Base-by-base conservation (phyloP, 495 filamentous ascomycete genomes). In the Talaromyces stipitatus region DNA sequence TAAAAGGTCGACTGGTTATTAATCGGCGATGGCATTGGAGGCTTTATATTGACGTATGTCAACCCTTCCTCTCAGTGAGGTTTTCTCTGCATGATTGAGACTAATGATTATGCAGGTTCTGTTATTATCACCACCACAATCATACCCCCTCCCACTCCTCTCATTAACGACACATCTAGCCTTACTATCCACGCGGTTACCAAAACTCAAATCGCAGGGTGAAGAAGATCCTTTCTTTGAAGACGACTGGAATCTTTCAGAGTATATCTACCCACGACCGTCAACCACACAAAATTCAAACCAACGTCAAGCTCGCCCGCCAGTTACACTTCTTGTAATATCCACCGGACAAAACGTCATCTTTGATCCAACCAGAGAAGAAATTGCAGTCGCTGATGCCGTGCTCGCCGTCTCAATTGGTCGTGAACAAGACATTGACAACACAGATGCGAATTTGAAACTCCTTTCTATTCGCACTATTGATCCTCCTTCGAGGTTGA, bases 211-310 rank as follows among this genome's bases (percentile, higher is more conserved):
- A 66, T 95, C 90, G 22, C 84, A 91, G 64, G 78, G 78, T 54
- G 91, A 95, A 66, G 94, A 99, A 73, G 95, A 99, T 64, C 95
- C 95, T 2, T 84, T 96, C 63, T 97, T 99, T 76, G 87, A 96
- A 76, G 95, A 99, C 73, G 94, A 99, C 72, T 99, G 95, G 95
- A 88, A 85, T 32, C 88, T 85, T 30, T 82, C 91, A 2, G 69
- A 82, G 36, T 82, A 85, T 51, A 77, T 99, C 20, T 99, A 92
- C 73, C 83, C 88, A 1, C 75, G 80, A 33, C 55, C 67, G 43
- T 26, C 36, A 3, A 33, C 60, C 4, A 57, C 64, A 23, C 60
- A 67, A 55, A 28, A 51, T 29, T 26, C 28, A 51, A 23, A 6
- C 3, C 48, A 51, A 20, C 61, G 27, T 22, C 64, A 69, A 53